These are phyloP conservation scores for Hemisphaericaspora xylofermentans DNA, from an alignment of 1,139 yeast genomes.

Conservation along the genomic window DNA sequence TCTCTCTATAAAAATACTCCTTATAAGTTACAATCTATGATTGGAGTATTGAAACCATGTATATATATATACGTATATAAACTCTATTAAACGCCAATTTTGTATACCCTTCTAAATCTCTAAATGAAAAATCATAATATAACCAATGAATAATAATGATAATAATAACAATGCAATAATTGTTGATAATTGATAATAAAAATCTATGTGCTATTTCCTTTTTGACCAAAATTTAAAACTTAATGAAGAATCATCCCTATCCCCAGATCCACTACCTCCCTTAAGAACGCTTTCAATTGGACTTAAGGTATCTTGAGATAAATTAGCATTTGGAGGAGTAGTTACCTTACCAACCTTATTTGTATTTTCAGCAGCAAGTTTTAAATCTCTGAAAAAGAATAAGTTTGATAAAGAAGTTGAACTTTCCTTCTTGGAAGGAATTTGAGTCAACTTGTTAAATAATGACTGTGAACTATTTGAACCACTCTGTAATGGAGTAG, in stretches of 20 bases:
- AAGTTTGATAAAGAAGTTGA: neutral
- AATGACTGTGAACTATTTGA: neutral
- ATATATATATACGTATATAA: too few species aligned
- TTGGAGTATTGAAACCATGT: too few species aligned
- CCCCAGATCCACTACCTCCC: too few species aligned
- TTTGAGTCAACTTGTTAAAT: neutral
- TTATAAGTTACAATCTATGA: neutral
- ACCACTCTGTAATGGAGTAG: neutral
- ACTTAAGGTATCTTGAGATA: neutral
- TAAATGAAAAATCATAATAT: neutral
- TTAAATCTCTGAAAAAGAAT: slow-evolving; percentile 1
- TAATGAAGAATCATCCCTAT: slow-evolving; percentile 5
- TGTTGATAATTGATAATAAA: too few species aligned
- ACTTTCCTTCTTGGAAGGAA: slow-evolving; percentile 1
- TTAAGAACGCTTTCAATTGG: slow-evolving; percentile 2
- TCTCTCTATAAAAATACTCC: neutral
- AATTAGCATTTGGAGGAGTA: slow-evolving; percentile 1
- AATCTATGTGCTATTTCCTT: too few species aligned
- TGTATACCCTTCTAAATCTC: neutral
- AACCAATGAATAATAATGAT: neutral
- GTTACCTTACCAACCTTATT: neutral
- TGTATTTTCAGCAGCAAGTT: slow-evolving; percentile 1
- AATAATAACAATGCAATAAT: neutral
- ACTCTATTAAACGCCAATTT: neutral
- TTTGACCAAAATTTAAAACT: slow-evolving; percentile 15